These are phyloP conservation scores for Calvatia gigantea DNA, from an alignment of 768 basidiomycete species.

Conservation along the genomic window DNA sequence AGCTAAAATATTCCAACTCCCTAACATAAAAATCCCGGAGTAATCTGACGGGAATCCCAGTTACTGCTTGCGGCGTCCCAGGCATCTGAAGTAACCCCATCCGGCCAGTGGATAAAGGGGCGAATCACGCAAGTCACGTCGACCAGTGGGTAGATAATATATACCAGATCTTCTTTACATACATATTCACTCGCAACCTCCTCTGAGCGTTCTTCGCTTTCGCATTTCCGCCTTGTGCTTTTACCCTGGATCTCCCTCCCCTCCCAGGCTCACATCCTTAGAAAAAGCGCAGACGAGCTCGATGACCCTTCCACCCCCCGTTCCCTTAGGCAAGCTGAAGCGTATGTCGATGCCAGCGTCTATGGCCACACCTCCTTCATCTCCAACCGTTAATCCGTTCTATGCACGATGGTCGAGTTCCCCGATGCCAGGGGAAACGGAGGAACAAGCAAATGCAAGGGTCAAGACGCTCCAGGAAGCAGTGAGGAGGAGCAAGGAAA, in stretches of 20 bases:
- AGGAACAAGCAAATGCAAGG: slow-evolving; percentile 30
- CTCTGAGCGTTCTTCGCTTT: neutral
- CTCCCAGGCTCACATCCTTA: neutral
- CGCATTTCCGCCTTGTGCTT: neutral
- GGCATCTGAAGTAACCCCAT: slow-evolving; percentile 7
- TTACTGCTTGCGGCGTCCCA: neutral
- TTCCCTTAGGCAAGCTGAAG: neutral
- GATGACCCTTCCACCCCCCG: neutral
- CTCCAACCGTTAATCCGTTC: slow-evolving; percentile 25
- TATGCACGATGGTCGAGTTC: slow-evolving; percentile 21
- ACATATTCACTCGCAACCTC: neutral
- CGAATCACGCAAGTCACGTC: slow-evolving; percentile 1
- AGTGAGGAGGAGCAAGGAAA: slow-evolving; percentile 38
- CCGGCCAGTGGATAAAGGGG: neutral
- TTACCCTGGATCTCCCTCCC: neutral
- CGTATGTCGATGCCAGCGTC: slow-evolving; percentile 3
- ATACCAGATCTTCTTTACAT: neutral
- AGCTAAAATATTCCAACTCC: too few species aligned
- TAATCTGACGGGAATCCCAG: neutral
- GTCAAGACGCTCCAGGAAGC: slow-evolving; percentile 38
- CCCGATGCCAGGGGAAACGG: slow-evolving; percentile 27
- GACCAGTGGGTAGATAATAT: slow-evolving; percentile 3
- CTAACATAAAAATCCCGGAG: neutral
- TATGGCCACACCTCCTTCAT: slow-evolving; percentile 7
- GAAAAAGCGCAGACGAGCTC: neutral